Base-by-base conservation (phyloP, 1,284 basidiomycete species). In the Fomitopsis pinicola region DNA sequence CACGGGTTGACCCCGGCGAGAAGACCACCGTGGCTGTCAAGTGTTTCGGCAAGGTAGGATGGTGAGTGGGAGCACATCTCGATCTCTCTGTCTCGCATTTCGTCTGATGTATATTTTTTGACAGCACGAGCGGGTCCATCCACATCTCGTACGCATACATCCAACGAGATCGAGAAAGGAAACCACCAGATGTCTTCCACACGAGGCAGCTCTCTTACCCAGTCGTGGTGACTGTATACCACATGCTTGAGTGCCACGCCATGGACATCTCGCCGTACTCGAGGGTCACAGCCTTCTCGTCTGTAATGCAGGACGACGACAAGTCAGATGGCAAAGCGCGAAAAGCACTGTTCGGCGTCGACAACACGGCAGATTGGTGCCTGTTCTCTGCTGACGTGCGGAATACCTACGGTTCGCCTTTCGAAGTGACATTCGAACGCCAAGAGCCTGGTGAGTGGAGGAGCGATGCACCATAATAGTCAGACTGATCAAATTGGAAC, bases 151-250 rank as follows among this genome's bases (percentile, higher is more conserved):
- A 98, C 71, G 89, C 91, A 8, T 82, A 86, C 70, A 77, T 88
- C 28, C 77, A 83, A 62, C 84, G 83, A 53, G 71, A 75, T 46
- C 72, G 75, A 46, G 69, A 75, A 14, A 70, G 75, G 36, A 54
- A 54, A 17, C 71, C 76, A 1, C 71, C 77, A 2, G 76, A 82
- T 19, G 77, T 82, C 60, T 96, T 98, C 74, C 85, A 94, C 73
- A 88, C 92, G 10, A 87, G 96, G 30, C 91, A 91, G 64, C 74
- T 97, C 58, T 85, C 88, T 15, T 91, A 94, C 70, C 90, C 93
- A 7, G 82, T 98, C 62, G 81, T 92, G 66, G 89, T 97, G 61
- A 96, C 94, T 0, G 95, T 98, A 2, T 96, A 96, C 71, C 91
- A 94, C 64, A 95, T 95, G 77, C 82, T 98, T 44, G 92, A 95